Evolutionary conservation across 768 basidiomycete genomes (phyloP), one percentile per base, ranked within the genome.

Genomic region (Tylopilus felleus): DNA sequence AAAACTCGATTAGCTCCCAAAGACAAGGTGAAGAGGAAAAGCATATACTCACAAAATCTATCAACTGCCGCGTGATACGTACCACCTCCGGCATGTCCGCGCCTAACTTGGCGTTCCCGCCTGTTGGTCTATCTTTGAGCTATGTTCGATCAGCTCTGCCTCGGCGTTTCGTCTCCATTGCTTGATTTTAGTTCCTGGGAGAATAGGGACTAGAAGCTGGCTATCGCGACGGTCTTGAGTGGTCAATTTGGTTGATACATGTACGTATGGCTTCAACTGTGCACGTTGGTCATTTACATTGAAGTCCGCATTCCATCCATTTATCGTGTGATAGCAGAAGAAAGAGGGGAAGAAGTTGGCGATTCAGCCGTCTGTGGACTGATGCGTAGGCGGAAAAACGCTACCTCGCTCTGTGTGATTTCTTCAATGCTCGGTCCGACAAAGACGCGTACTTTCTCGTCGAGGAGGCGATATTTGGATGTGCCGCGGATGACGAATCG

Each of bases 361-460:
- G 5, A 42, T 29, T 60, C 2, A 64, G 47, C 16, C 16, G 17
- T 39, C 33, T 39, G 38, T 8, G 14, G 12, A 21, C 13, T 21
- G 23, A 8, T 14, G 19, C 5, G 35, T 12, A 45, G 5, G 22
- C 4, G 3, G 29, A 25, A 19, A n/a, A 22, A 75, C 85, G 61
- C 62, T 38, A 88, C 86, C 38, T 75, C 73, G n/a, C 81, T 81
- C 29, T 68, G 72, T 27, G 75, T 69, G 50, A 92, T 83, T 40
- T 82, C 80, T 56, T 82, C 76, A 29, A 90, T 69, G 16, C 82
- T 77, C n/a, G 92, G 90, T 22, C 90, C 88, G 36, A 95, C 83
- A 58, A 86, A 93, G 47, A 90, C 81, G 63, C 92, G 79, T 46
- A 97, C 90, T 75, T 87, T 78, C 67, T 87, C 84, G 65, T 96